Percentiles rank a stretch among this genome's conserved stretches.
Conservation (phyloP, 768 basidiomycete genomes). For the Ramaria sp. region DNA sequence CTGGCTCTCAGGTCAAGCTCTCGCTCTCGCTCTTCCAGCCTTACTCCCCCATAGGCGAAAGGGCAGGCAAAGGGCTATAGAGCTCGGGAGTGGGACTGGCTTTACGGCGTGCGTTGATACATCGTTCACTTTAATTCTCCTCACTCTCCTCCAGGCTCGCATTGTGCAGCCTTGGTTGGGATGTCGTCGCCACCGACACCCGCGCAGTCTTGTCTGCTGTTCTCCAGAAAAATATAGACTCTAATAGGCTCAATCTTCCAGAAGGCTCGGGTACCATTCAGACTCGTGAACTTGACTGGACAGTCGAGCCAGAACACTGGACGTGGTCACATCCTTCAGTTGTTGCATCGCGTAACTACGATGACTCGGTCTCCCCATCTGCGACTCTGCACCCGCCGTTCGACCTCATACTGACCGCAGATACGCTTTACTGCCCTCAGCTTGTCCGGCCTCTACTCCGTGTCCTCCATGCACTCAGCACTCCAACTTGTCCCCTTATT, state of each 20-base stretch:
- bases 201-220: constrained; percentile 51
- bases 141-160: constrained; percentile 22
- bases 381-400: constrained; percentile 40
- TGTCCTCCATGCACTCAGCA: constrained; percentile 46
- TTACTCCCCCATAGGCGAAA: constrained; percentile 10
- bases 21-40: constrained; percentile 11
- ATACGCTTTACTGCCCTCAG: constrained; percentile 60
- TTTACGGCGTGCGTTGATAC: constrained; percentile 50
- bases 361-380: neutral
- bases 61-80: constrained; percentile 35
- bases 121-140: neutral
- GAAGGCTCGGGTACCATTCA: constrained; percentile 36
- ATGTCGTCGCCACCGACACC: constrained; percentile 70
- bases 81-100: constrained; percentile 78
- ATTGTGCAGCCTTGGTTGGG: constrained; percentile 62
- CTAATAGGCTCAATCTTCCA: constrained; percentile 28
- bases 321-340: constrained; percentile 34
- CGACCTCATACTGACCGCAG: constrained; percentile 72
- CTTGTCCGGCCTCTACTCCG: constrained; percentile 62
- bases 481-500: constrained; percentile 29
- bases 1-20: constrained; percentile 69
- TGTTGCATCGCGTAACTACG: constrained; percentile 22
- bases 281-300: constrained; percentile 65
- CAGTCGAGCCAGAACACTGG: constrained; percentile 43
- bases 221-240: constrained; percentile 47